These are phyloP conservation scores for Quercus alba DNA, from an alignment of 306 rosid species.

Conservation along the genomic window DNA sequence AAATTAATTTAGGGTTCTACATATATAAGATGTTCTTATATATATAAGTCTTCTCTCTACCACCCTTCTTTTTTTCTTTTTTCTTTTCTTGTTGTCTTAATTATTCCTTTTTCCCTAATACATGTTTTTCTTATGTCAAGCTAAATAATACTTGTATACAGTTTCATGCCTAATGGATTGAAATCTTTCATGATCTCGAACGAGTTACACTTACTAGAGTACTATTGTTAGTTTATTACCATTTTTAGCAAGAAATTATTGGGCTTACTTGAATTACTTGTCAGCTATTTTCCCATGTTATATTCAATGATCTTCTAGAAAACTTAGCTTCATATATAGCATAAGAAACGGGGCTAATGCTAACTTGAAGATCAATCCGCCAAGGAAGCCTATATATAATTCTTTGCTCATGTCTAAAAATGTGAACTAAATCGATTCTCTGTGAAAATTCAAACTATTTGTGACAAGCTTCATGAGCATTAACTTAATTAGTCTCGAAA, in stretches of 20 bases:
- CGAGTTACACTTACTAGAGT: not conserved
- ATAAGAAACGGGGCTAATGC: too few species aligned
- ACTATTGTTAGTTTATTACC: not conserved
- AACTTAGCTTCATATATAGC: not conserved
- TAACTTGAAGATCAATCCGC: not conserved
- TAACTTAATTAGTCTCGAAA: not conserved
- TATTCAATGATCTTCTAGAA: not conserved
- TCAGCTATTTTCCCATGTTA: not conserved
- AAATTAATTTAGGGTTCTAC: not conserved
- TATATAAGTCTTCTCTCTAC: not conserved
- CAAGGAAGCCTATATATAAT: not conserved
- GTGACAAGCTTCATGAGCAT: too few species aligned
- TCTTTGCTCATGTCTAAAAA: not conserved
- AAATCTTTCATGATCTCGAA: not conserved
- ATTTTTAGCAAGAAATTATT: not conserved
- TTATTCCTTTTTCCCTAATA: not conserved
- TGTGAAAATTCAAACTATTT: not conserved
- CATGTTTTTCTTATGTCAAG: not conserved
- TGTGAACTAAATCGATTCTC: not conserved
- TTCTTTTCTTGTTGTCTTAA: not conserved
- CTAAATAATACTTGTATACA: not conserved
- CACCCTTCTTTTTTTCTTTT: not conserved
- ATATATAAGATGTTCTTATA: not conserved
- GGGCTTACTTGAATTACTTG: not conserved
- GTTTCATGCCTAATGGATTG: not conserved